Evolutionary conservation across 495 filamentous ascomycete species (phyloP).

Genomic region (Xylona heveae): DNA sequence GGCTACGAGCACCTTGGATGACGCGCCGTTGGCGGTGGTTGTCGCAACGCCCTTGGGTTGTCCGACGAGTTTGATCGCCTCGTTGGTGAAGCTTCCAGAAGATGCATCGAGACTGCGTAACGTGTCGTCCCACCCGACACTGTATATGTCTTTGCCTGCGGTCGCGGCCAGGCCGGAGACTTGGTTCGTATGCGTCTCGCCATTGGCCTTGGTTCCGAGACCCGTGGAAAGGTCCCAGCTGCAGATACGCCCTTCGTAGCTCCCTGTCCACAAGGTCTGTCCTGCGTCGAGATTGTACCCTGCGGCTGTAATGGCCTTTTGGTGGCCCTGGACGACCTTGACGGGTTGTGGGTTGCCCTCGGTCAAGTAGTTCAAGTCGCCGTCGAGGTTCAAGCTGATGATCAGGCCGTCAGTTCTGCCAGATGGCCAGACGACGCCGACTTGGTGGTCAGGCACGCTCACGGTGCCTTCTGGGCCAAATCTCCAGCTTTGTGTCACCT

Average conservation of each 20-base stretch:
- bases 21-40: conserved; percentile 19
- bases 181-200: conserved; percentile 61
- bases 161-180: conserved; percentile 52
- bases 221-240: conserved; percentile 60
- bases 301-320: conserved; percentile 73
- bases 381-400: conserved; percentile 70
- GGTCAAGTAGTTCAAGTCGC: conserved; percentile 75
- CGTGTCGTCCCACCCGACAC: conserved; percentile 89
- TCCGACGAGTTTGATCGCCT: conserved; percentile 25
- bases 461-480: conserved; percentile 62
- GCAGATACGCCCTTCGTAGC: conserved; percentile 71
- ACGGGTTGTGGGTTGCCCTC: conserved; percentile 44
- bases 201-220: conserved; percentile 43
- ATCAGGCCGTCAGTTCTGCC: conserved; percentile 68
- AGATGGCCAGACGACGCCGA: conserved; percentile 81
- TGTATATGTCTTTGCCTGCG: conserved; percentile 36
- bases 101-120: conserved; percentile 51
- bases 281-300: conserved; percentile 22
- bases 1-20: conserved; percentile 24
- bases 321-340: conserved; percentile 71
- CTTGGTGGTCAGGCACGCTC: conserved; percentile 69
- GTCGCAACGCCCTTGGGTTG: conserved; percentile 38
- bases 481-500: conserved; percentile 59
- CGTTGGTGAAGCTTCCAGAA: conserved; percentile 35
- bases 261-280: conserved; percentile 63